A percentile compares a stretch with the other conserved stretches of the same genome.
Conservation (phyloP, 257 asterid genomes). For the Solanum sitiens region DNA sequence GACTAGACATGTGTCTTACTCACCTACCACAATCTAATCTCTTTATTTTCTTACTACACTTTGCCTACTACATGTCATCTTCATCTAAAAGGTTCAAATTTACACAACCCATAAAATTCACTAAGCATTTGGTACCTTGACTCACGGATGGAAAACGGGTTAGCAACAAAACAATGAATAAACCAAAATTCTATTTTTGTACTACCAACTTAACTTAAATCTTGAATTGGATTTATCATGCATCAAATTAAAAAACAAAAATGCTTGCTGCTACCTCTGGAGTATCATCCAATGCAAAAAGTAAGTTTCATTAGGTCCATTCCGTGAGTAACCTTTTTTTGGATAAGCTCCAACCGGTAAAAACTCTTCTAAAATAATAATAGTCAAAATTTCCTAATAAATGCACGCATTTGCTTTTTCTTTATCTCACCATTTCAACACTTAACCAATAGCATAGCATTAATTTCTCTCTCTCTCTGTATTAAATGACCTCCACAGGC, state of each 20-base stretch:
- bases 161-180: background rate
- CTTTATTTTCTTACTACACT: no score
- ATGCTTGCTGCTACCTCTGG: background rate
- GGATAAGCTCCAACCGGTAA: background rate
- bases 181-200: background rate
- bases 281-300: background rate
- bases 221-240: background rate
- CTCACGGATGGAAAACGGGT: background rate
- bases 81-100: no score
- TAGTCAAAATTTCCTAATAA: conserved; percentile 3
- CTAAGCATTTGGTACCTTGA: background rate
- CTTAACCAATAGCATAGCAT: background rate
- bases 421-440: background rate
- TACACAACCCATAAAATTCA: no score
- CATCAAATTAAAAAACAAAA: background rate
- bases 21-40: background rate
- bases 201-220: background rate
- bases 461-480: background rate
- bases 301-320: background rate
- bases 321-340: background rate
- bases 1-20: background rate
- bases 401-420: background rate
- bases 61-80: no score
- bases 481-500: conserved; percentile 9
- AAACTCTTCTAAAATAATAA: background rate